Percentiles rank a stretch among this genome's conserved stretches.
Evolutionary conservation across 2,329 filamentous ascomycete genomes (phyloP).

Genomic region (Phialophora verrucosa): DNA sequence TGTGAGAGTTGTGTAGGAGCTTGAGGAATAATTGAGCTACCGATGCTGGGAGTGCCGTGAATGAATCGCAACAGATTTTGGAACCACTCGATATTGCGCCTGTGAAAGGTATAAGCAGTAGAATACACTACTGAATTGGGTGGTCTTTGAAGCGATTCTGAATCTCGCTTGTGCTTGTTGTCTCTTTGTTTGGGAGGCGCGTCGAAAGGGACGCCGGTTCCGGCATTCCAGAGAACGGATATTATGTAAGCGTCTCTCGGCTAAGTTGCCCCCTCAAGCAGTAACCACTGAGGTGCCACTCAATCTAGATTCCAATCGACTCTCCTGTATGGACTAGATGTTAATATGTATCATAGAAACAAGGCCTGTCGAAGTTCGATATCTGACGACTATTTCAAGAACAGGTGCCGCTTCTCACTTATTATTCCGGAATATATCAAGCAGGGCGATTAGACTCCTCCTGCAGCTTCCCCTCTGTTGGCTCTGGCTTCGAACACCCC

Average conservation of each 20-base stretch:
- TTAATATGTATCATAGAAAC: no score
- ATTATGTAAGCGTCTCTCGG: neutral
- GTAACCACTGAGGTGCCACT: no score
- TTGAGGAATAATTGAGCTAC: neutral
- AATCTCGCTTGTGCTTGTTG: neutral
- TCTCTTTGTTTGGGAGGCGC: slow-evolving; percentile 1
- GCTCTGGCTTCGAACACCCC: no score
- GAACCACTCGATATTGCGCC: neutral
- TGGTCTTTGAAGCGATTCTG: neutral
- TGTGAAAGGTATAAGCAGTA: neutral
- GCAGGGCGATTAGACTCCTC: no score
- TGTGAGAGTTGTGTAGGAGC: neutral
- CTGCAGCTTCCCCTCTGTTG: no score
- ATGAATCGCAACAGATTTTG: neutral
- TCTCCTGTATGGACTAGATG: no score
- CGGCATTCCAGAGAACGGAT: neutral
- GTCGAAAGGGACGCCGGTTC: neutral
- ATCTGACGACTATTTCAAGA: no score
- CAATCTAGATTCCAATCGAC: neutral
- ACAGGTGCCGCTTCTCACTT: no score
- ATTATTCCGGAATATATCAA: no score
- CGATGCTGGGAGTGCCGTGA: neutral
- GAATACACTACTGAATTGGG: neutral
- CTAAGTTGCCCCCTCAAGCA: neutral
- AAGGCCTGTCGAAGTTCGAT: no score